These are phyloP conservation scores for Gonapodya sp. DNA, from an alignment of 192 early-diverging fungal species.

Conservation along the genomic window DNA sequence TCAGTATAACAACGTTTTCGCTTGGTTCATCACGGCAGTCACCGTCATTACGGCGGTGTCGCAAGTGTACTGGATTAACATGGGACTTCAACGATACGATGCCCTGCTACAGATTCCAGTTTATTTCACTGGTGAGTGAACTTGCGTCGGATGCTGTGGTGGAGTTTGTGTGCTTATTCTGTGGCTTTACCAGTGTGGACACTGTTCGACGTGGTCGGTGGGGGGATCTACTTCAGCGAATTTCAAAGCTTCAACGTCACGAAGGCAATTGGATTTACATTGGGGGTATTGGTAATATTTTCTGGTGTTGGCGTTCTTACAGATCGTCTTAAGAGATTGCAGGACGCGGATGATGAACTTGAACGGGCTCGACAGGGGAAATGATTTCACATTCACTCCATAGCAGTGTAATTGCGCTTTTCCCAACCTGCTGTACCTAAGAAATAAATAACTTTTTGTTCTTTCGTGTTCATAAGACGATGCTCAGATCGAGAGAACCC, in stretches of 20 bases:
- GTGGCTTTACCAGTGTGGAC: conserved; percentile 76
- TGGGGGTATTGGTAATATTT: conserved; percentile 63
- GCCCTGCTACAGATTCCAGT: conserved; percentile 73
- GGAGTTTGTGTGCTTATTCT: too few species aligned
- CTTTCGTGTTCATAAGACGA: too few species aligned
- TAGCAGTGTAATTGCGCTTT: too few species aligned
- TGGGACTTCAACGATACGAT: conserved; percentile 69
- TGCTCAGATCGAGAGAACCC: too few species aligned
- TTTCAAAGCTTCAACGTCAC: conserved; percentile 51
- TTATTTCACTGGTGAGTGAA: conserved; percentile 18
- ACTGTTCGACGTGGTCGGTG: conserved; percentile 69
- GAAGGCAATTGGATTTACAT: conserved; percentile 55
- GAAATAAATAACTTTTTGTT: too few species aligned
- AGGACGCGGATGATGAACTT: background rate
- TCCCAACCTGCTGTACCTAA: too few species aligned
- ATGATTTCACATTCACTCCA: too few species aligned
- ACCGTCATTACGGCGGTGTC: conserved; percentile 65
- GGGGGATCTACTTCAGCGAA: conserved; percentile 72
- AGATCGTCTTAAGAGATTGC: conserved; percentile 35
- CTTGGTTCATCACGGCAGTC: conserved; percentile 60
- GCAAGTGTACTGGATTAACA: conserved; percentile 80
- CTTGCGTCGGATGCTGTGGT: too few species aligned
- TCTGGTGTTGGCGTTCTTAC: conserved; percentile 59
- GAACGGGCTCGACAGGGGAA: background rate
- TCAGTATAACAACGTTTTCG: conserved; percentile 53